Evolutionary conservation across 805 yeast genomes (phyloP).

Genomic region (Metschnikowia shivogae): DNA sequence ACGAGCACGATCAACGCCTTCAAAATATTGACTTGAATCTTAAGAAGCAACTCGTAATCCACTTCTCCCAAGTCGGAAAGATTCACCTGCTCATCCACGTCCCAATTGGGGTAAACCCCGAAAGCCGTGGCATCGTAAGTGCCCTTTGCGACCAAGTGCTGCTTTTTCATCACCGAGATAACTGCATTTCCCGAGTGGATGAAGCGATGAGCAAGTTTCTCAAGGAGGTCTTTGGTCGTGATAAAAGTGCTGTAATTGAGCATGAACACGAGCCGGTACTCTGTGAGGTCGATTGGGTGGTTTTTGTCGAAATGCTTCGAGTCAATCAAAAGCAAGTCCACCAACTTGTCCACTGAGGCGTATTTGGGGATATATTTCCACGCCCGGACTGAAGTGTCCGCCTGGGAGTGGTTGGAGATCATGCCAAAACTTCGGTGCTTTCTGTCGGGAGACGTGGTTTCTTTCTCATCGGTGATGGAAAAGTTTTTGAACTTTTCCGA

Average conservation of each 20-base stretch:
- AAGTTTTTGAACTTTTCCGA: slow-evolving; percentile 37
- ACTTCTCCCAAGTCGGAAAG: slow-evolving; percentile 44
- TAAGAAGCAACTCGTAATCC: slow-evolving; percentile 64
- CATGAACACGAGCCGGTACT: slow-evolving; percentile 39
- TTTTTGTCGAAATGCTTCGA: slow-evolving; percentile 49
- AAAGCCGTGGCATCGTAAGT: slow-evolving; percentile 11
- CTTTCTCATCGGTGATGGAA: slow-evolving; percentile 15
- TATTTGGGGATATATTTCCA: slow-evolving; percentile 31
- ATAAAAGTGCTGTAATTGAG: slow-evolving; percentile 39
- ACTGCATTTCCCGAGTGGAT: slow-evolving; percentile 43
- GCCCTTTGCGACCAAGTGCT: slow-evolving; percentile 15
- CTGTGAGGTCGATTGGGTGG: slow-evolving; percentile 35
- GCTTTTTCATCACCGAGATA: slow-evolving; percentile 39
- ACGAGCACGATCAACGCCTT: slow-evolving; percentile 72
- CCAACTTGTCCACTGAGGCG: slow-evolving; percentile 69
- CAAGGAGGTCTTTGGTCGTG: slow-evolving; percentile 36
- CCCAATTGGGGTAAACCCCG: slow-evolving; percentile 58
- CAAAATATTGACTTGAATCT: slow-evolving; percentile 76
- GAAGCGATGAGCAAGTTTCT: slow-evolving; percentile 38
- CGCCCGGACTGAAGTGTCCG: neutral
- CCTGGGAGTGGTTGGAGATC: slow-evolving; percentile 14
- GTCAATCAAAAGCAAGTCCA: slow-evolving; percentile 76
- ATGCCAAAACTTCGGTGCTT: slow-evolving; percentile 21
- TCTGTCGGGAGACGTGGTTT: slow-evolving; percentile 6
- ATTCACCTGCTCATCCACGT: slow-evolving; percentile 31